Percentiles rank a stretch among this genome's conserved stretches.
Evolutionary conservation across 176 grass and related monocot species (phyloP).

Genomic region (Pharus latifolius): DNA sequence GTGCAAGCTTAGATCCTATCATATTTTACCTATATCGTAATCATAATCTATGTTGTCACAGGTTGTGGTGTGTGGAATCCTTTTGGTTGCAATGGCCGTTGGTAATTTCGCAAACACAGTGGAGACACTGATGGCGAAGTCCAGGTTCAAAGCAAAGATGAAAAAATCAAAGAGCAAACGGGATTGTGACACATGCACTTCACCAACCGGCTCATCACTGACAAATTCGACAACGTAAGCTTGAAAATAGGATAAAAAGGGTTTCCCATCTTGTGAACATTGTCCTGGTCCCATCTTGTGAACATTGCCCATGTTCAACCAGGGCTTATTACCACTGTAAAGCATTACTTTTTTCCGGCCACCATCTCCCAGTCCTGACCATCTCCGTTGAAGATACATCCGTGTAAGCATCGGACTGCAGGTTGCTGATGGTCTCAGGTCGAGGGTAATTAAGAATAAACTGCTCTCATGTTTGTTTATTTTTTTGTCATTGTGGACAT

Average conservation of each 20-base stretch:
- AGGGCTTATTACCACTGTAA: slow-evolving; percentile 28
- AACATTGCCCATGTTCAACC: slow-evolving; percentile 14
- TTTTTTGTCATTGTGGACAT: slow-evolving; percentile 3
- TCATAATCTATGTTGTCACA: slow-evolving; percentile 16
- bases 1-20: not conserved
- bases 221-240: slow-evolving; percentile 24
- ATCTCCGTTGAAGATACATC: slow-evolving; percentile 1
- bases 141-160: slow-evolving; percentile 82
- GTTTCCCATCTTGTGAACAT: not conserved
- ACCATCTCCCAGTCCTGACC: slow-evolving; percentile 17
- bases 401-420: slow-evolving; percentile 7
- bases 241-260: not conserved
- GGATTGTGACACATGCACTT: slow-evolving; percentile 29
- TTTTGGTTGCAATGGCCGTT: slow-evolving; percentile 87
- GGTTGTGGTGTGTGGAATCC: slow-evolving; percentile 72
- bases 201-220: slow-evolving; percentile 14
- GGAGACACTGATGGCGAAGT: slow-evolving; percentile 72
- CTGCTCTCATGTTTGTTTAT: slow-evolving; percentile 10
- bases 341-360: slow-evolving; percentile 26
- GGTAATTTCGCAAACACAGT: slow-evolving; percentile 88
- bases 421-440: slow-evolving; percentile 31
- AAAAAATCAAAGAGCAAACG: slow-evolving; percentile 65
- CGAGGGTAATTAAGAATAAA: slow-evolving; percentile 35
- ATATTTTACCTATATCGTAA: slow-evolving; percentile 7
- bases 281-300: not conserved